phyloP scores from a whole-genome alignment of 306 rosid species.

The Gastrolobium villosum region DNA sequence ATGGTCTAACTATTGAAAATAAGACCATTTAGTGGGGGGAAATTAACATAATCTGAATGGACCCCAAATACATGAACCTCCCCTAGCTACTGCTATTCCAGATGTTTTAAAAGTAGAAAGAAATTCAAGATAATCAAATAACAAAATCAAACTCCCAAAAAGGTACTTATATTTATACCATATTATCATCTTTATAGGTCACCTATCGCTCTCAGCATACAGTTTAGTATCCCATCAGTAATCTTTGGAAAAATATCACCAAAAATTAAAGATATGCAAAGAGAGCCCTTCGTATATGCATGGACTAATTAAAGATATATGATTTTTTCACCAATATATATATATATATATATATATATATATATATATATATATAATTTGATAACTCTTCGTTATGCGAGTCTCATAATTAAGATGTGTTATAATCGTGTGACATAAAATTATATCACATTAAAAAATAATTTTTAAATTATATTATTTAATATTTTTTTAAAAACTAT shows the following conservation, averaged over 20 bases:
- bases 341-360: too few species aligned
- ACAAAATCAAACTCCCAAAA: slow-evolving; percentile 16
- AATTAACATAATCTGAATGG: slow-evolving; percentile 18
- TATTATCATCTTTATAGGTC: slow-evolving; percentile 13
- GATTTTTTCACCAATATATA: too few species aligned
- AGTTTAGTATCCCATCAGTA: neutral
- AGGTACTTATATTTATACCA: slow-evolving; percentile 1
- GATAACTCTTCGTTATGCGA: too few species aligned
- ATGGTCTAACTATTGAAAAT: slow-evolving; percentile 6
- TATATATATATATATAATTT: too few species aligned
- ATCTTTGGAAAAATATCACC: neutral
- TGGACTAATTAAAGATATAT: too few species aligned
- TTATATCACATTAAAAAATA: too few species aligned
- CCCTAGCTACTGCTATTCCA: slow-evolving; percentile 25
- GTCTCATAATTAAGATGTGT: too few species aligned
- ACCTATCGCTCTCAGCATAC: neutral
- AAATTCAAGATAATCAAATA: slow-evolving; percentile 4
- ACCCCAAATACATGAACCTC: slow-evolving; percentile 35
- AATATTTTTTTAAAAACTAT: too few species aligned
- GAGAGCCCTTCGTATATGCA: neutral
- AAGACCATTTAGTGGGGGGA: neutral
- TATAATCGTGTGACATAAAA: too few species aligned
- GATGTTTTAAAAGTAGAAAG: slow-evolving; percentile 1
- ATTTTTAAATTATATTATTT: too few species aligned
- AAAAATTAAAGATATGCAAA: neutral